These are phyloP conservation scores for Claviceps digitariae DNA, from an alignment of 2,329 filamentous ascomycete genomes.

Conservation along the genomic window DNA sequence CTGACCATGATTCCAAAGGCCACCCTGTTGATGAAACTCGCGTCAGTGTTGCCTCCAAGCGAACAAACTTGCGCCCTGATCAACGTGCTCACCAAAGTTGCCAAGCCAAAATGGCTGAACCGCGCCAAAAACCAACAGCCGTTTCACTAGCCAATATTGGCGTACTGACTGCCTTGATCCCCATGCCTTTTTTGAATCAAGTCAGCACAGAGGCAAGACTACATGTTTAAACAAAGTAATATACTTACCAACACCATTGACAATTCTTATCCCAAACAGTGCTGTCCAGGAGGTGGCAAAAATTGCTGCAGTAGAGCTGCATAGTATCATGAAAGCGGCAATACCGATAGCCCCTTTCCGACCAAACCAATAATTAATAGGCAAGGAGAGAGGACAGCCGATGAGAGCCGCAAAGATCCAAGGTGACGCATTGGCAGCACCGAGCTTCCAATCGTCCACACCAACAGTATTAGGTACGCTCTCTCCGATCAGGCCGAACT, in stretches of 20 bases:
- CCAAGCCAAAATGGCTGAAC: conserved; percentile 33
- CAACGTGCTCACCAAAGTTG: conserved; percentile 24
- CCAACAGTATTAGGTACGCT: conserved; percentile 1
- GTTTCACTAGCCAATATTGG: conserved; percentile 34
- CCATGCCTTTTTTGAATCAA: conserved; percentile 26
- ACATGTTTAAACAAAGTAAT: not conserved
- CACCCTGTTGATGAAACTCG: conserved; percentile 11
- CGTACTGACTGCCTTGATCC: conserved; percentile 33
- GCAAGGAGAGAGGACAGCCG: conserved; percentile 26
- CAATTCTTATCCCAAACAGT: conserved; percentile 20
- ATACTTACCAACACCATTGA: conserved; percentile 25
- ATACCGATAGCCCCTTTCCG: conserved; percentile 25
- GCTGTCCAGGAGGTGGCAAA: conserved; percentile 20
- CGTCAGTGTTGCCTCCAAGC: not conserved
- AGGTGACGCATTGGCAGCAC: conserved; percentile 25
- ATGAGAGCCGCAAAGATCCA: conserved; percentile 25
- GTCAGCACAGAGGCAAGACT: not conserved
- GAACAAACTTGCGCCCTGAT: not conserved
- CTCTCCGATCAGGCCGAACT: conserved; percentile 10
- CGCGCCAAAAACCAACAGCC: conserved; percentile 32
- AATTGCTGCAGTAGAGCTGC: conserved; percentile 23
- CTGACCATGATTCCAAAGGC: conserved; percentile 24
- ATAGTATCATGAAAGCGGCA: conserved; percentile 25
- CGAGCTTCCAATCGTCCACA: conserved; percentile 24
- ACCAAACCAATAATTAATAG: conserved; percentile 27